Evolutionary conservation across 2,329 filamentous ascomycete genomes (phyloP).

Genomic region (Diaporthe citri): DNA sequence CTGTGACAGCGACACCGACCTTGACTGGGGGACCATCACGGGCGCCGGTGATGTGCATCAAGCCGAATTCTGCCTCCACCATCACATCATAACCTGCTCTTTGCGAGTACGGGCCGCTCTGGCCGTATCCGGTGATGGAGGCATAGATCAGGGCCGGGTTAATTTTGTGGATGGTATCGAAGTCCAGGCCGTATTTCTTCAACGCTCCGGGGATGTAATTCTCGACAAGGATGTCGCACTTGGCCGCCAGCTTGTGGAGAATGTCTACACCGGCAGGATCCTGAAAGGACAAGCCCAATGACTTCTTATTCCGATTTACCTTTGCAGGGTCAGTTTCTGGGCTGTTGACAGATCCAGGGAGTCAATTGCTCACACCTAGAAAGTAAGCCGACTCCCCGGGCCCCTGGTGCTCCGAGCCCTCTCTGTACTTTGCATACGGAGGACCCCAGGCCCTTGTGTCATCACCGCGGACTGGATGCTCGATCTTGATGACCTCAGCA

Average conservation of each 20-base stretch:
- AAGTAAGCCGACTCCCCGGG: conserved; percentile 97
- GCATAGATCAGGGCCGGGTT: conserved; percentile 93
- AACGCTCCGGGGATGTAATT: conserved; percentile 94
- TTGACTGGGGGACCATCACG: conserved; percentile 94
- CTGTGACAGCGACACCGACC: conserved; percentile 96
- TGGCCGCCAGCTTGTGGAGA: conserved; percentile 84
- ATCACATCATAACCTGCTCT: conserved; percentile 98
- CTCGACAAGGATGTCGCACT: conserved; percentile 94
- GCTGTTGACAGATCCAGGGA: background rate
- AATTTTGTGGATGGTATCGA: conserved; percentile 80
- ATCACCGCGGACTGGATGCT: conserved; percentile 91
- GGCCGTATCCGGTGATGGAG: conserved; percentile 96
- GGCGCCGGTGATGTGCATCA: conserved; percentile 98
- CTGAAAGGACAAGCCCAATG: conserved; percentile 90
- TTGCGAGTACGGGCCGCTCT: conserved; percentile 89
- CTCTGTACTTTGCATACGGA: conserved; percentile 85
- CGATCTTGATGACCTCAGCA: conserved; percentile 96
- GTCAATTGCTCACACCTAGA: conserved; percentile 73
- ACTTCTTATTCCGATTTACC: conserved; percentile 98
- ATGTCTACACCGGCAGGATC: conserved; percentile 86
- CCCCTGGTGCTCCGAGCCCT: conserved; percentile 69
- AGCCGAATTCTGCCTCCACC: conserved; percentile 97
- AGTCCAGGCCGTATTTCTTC: conserved; percentile 93
- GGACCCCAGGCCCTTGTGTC: conserved; percentile 98
- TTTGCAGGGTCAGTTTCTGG: conserved; percentile 52